Evolutionary conservation across 208 protist species (phyloP).

Genomic region (Trichomonas gallinae): DNA sequence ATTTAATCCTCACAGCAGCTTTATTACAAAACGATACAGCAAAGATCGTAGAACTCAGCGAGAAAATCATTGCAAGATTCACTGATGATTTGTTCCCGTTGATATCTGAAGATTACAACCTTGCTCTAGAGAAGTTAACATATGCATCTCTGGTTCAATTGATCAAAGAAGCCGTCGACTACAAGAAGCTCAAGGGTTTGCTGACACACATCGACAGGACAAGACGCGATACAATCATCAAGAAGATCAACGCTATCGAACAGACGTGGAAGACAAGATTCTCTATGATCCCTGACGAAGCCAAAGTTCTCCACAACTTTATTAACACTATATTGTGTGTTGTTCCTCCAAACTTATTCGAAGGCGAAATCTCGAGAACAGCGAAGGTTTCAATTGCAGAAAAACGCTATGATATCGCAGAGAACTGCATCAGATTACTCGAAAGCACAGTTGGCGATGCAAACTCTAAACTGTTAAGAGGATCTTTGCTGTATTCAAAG

Average conservation of each 20-base stretch:
- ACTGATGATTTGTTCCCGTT: not conserved
- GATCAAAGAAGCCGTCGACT: not conserved
- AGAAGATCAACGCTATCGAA: not conserved
- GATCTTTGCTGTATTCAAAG: not conserved
- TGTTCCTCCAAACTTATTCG: not conserved
- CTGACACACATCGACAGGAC: not conserved
- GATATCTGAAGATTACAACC: conserved; percentile 9
- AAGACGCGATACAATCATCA: not conserved
- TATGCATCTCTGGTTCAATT: not conserved
- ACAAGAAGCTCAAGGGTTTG: not conserved
- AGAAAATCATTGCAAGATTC: not conserved
- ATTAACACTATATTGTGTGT: not conserved
- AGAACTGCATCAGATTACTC: not conserved
- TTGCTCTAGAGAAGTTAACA: not conserved
- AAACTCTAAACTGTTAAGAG: not conserved
- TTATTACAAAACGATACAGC: not conserved
- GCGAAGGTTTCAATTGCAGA: not conserved
- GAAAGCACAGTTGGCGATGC: not conserved
- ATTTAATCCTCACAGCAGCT: not conserved
- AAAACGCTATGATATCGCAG: not conserved
- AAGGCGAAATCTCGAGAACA: not conserved
- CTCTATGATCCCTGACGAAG: not conserved
- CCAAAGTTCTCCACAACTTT: not conserved
- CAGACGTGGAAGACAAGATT: not conserved
- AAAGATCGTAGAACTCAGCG: not conserved